phyloP scores from a whole-genome alignment of 371 early-diverging fungal genomes.

The Rhizopus sp. region DNA sequence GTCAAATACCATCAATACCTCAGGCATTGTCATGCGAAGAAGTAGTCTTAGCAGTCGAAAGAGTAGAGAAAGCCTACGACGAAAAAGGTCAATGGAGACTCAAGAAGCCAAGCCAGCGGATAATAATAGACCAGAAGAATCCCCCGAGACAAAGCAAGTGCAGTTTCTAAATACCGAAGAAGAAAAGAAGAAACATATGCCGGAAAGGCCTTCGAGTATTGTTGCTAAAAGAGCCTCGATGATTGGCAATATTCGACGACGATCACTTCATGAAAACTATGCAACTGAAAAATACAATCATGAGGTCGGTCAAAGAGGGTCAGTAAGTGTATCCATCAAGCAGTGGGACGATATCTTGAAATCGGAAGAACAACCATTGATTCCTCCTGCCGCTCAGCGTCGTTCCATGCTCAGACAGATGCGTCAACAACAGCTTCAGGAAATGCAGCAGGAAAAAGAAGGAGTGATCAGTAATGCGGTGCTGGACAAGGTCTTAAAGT shows the following conservation, averaged over 20 bases:
- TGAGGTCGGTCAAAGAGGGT: constrained; percentile 22
- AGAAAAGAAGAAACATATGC: constrained; percentile 16
- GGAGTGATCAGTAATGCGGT: constrained; percentile 27
- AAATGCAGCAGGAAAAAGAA: constrained; percentile 2
- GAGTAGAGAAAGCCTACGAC: constrained; percentile 40
- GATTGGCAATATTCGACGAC: constrained; percentile 27
- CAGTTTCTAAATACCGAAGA: neutral
- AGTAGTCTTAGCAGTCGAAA: constrained; percentile 40
- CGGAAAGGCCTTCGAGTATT: constrained; percentile 30
- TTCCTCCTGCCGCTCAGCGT: constrained; percentile 25
- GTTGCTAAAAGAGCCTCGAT: constrained; percentile 24
- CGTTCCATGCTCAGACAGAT: constrained; percentile 26
- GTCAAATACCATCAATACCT: constrained; percentile 10
- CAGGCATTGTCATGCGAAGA: constrained; percentile 27
- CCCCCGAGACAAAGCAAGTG: constrained; percentile 1
- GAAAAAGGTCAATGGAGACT: neutral
- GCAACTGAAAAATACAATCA: constrained; percentile 24
- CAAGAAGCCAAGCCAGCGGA: neutral
- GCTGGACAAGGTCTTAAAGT: constrained; percentile 49
- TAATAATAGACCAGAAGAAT: neutral
- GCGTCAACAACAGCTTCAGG: constrained; percentile 22
- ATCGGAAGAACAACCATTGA: constrained; percentile 11
- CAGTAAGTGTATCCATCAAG: constrained; percentile 44
- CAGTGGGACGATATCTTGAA: constrained; percentile 42
- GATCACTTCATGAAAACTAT: constrained; percentile 42